Conservation (phyloP, 495 filamentous ascomycete species). For the Annulohypoxylon moriforme region DNA sequence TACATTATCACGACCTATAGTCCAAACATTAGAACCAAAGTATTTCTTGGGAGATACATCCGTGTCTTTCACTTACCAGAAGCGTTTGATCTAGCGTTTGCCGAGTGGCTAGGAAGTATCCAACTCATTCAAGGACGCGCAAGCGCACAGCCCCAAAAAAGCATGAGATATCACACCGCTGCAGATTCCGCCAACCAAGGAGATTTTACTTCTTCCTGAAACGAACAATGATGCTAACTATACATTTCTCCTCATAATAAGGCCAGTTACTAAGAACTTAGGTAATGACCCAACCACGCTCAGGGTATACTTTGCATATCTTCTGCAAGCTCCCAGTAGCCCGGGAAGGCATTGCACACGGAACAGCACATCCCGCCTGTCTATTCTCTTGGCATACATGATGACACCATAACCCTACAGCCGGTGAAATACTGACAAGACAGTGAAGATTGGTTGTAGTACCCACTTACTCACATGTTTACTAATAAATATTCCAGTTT, state of each 20-base stretch:
- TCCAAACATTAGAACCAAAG: not conserved
- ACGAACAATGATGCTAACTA: not conserved
- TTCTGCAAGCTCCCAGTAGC: not conserved
- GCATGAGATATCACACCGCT: slow-evolving; percentile 1
- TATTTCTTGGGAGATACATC: not conserved
- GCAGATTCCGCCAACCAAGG: not conserved
- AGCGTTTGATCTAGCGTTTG: not conserved
- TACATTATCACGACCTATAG: not conserved
- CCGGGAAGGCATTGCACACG: not conserved
- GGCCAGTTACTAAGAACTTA: not conserved
- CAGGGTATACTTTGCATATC: too few relatives aligned
- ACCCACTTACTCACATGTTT: not conserved
- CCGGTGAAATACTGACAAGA: not conserved
- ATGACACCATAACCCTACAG: not conserved
- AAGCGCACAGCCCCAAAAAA: slow-evolving; percentile 15
- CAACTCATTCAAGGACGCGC: slow-evolving; percentile 18
- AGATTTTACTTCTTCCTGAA: not conserved
- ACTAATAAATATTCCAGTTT: too few relatives aligned
- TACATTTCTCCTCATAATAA: not conserved
- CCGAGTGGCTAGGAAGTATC: not conserved
- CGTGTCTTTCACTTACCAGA: not conserved
- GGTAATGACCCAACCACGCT: too few relatives aligned
- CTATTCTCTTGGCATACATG: not conserved
- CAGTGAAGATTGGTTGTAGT: not conserved
- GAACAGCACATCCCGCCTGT: not conserved